Evolutionary conservation across 2,329 filamentous ascomycete species (phyloP).

Genomic region (Pezicula rhizophila): DNA sequence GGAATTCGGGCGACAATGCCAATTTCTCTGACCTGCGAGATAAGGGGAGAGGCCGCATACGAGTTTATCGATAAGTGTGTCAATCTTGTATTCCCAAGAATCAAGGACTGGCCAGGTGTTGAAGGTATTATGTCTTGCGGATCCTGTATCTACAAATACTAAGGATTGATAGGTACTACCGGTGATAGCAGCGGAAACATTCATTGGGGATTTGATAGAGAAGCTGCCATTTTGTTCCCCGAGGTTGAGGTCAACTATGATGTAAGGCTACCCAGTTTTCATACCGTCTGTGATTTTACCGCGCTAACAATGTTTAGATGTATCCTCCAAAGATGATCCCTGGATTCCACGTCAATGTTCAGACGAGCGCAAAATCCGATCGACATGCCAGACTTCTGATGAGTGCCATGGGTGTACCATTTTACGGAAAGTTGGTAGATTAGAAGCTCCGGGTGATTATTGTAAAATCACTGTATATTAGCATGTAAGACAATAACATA

Average conservation of each 20-base stretch:
- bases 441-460: conserved; percentile 4
- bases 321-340: conserved; percentile 44
- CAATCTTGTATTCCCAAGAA: conserved; percentile 84
- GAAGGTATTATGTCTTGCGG: conserved; percentile 36
- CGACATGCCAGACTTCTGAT: conserved; percentile 24
- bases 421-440: conserved; percentile 23
- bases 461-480: no score
- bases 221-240: conserved; percentile 78
- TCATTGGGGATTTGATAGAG: conserved; percentile 69
- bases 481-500: no score
- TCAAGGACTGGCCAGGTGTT: conserved; percentile 93
- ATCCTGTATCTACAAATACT: conserved; percentile 25
- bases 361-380: conserved; percentile 25
- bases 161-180: conserved; percentile 29
- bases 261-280: conserved; percentile 48
- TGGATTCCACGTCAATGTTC: conserved; percentile 29
- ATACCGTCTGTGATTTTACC: not conserved
- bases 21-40: conserved; percentile 68
- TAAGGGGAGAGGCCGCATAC: conserved; percentile 75
- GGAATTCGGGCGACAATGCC: conserved; percentile 64
- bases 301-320: conserved; percentile 35
- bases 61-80: conserved; percentile 88
- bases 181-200: conserved; percentile 89
- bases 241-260: conserved; percentile 95
- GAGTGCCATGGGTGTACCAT: conserved; percentile 23